Percentiles rank a stretch among this genome's conserved stretches.
phyloP scores from a whole-genome alignment of 805 yeast genomes.

The Saccharomycopsis synnaedendra region DNA sequence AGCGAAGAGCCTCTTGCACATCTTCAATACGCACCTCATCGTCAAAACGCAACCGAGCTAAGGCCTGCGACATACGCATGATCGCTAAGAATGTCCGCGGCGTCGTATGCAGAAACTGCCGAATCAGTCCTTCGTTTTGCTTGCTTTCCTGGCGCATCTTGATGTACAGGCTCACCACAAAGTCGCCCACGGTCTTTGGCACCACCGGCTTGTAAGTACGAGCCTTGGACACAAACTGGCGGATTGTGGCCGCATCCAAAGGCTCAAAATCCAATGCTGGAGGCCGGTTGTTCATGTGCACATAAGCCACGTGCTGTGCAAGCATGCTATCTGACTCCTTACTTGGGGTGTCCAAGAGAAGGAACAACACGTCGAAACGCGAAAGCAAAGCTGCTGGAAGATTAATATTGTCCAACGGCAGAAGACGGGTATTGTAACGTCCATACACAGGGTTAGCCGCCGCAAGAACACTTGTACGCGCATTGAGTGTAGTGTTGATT shows the following conservation, averaged over 20 bases:
- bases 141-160: constrained; percentile 89
- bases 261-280: constrained; percentile 67
- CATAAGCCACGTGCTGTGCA: constrained; percentile 91
- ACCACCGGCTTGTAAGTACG: constrained; percentile 78
- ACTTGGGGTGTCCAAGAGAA: constrained; percentile 76
- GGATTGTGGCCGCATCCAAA: constrained; percentile 63
- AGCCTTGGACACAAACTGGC: constrained; percentile 84
- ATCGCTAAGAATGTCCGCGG: constrained; percentile 92
- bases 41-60: constrained; percentile 80
- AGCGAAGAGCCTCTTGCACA: constrained; percentile 91
- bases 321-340: constrained; percentile 72
- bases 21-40: constrained; percentile 61
- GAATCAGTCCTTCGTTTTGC: constrained; percentile 59
- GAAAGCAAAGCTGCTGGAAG: constrained; percentile 93
- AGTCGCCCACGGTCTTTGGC: constrained; percentile 73
- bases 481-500: constrained; percentile 89
- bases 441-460: constrained; percentile 99
- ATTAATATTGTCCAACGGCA: constrained; percentile 92
- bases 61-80: constrained; percentile 86
- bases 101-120: constrained; percentile 83
- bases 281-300: constrained; percentile 85
- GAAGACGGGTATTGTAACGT: constrained; percentile 77
- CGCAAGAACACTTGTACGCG: constrained; percentile 89
- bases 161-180: constrained; percentile 77
- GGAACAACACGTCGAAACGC: constrained; percentile 82